A percentile compares a stretch with the other conserved stretches of the same genome.
These are phyloP conservation scores for Solanum chacoense DNA, from an alignment of 305 asterid genomes.

Conservation along the genomic window DNA sequence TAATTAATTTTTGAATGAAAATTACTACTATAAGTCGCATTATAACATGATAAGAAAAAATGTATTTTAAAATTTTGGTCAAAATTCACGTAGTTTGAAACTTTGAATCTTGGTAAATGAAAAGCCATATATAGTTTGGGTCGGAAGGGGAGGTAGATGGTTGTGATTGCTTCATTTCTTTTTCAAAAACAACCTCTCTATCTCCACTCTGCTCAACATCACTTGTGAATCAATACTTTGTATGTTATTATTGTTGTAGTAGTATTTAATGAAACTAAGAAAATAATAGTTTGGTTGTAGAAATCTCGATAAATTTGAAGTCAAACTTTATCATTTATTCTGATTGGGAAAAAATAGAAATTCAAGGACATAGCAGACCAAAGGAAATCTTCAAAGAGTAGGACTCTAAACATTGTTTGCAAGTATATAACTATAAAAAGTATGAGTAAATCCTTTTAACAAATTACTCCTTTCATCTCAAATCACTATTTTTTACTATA, in stretches of 20 bases:
- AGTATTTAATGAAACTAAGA: no score
- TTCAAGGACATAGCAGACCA: neutral
- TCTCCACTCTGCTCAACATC: rapidly evolving
- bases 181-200: neutral
- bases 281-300: neutral
- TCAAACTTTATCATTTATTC: neutral
- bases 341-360: neutral
- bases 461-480: neutral
- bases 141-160: neutral
- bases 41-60: neutral
- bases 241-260: no score
- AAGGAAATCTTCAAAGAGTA: neutral
- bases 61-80: neutral
- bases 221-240: neutral
- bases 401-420: conserved; percentile 3
- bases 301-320: neutral
- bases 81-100: neutral
- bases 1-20: no score
- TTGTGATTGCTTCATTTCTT: neutral
- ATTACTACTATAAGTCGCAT: neutral
- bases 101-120: neutral
- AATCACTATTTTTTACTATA: neutral
- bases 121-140: neutral
- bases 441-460: neutral
- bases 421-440: neutral